Base-by-base conservation (phyloP, 1,284 basidiomycete genomes). In the Rhodotorula sp. region DNA sequence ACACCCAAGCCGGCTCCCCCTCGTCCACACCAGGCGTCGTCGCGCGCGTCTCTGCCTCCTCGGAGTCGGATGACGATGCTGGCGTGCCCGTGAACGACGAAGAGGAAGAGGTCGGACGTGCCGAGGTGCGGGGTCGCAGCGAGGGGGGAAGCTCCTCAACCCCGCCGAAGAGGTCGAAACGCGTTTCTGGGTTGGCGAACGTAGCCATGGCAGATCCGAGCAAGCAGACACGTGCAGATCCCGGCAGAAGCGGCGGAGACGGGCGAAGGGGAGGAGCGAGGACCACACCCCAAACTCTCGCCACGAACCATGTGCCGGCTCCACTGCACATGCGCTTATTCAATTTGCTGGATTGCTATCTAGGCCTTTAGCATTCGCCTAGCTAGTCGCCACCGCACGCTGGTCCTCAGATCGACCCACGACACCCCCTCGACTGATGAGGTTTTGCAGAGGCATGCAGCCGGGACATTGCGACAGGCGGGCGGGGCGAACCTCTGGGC, bases 141-240 rank as follows among this genome's bases (percentile, higher is more conserved):
- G 60, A 53, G 13, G 60, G 60, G 20, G 60, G 60, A 26, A 61
- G 63, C 65, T 53, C 64, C 18, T 60, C 55, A 6, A 47, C 53
- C 34, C 72, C 72, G 48, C 64, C 72, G 37, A 67, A 71, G 51
- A 74, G 64, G 52, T 44, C 47, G 65, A 57, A 72, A 44, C 71
- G 66, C 20, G 28, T 50, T 34, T 34, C 52, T 47, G 59, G 53
- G 62, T 44, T 26, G 54, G 24, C 18, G 34, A 26, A 22, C 7
- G 34, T 4, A 22, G 58, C 48, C 64, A 65, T 65, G 48, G 48
- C 48, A 26, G 34, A 11, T 55, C 20, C 18, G 40, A 44, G 40
- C 54, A 11, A 40, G 54, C 9, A 7, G 31, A 15, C 16, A 44
- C 34, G 24, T 34, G 34, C 20, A 18, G 9, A n/a, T 31, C 3